Evolutionary conservation across 2,329 filamentous ascomycete genomes (phyloP).

Genomic region (Magnaporthales sp.): DNA sequence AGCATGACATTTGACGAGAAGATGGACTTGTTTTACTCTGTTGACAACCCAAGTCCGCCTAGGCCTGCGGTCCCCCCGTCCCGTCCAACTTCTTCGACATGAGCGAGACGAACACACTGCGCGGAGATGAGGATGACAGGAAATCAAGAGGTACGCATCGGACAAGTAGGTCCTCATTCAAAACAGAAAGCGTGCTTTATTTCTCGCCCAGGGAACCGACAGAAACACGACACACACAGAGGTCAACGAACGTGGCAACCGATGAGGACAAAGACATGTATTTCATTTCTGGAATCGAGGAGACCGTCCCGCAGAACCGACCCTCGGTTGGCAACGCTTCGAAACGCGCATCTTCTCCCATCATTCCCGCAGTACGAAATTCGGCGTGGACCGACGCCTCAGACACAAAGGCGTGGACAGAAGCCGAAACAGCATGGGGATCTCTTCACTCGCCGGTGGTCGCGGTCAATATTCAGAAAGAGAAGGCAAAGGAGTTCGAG

Average conservation of each 20-base stretch:
- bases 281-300: conserved; percentile 28
- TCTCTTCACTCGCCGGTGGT: conserved; percentile 40
- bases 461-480: conserved; percentile 30
- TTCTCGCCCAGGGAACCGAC: background rate
- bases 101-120: conserved; percentile 1
- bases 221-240: background rate
- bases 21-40: conserved; percentile 40
- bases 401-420: conserved; percentile 21
- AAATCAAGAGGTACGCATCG: conserved; percentile 23
- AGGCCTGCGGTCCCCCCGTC: conserved; percentile 27
- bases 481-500: conserved; percentile 8
- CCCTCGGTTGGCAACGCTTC: conserved; percentile 16
- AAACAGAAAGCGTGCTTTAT: conserved; percentile 30
- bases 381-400: conserved; percentile 25
- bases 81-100: conserved; percentile 5
- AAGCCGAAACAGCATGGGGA: conserved; percentile 35
- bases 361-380: conserved; percentile 31
- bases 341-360: conserved; percentile 40
- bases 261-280: conserved; percentile 18
- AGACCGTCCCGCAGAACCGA: conserved; percentile 8
- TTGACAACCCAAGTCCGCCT: conserved; percentile 32
- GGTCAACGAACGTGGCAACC: background rate
- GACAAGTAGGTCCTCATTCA: conserved; percentile 26
- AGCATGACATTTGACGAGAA: conserved; percentile 53
- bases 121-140: conserved; percentile 10